phyloP scores from a whole-genome alignment of 2,329 filamentous ascomycete species.

The Xylaria arbuscula region DNA sequence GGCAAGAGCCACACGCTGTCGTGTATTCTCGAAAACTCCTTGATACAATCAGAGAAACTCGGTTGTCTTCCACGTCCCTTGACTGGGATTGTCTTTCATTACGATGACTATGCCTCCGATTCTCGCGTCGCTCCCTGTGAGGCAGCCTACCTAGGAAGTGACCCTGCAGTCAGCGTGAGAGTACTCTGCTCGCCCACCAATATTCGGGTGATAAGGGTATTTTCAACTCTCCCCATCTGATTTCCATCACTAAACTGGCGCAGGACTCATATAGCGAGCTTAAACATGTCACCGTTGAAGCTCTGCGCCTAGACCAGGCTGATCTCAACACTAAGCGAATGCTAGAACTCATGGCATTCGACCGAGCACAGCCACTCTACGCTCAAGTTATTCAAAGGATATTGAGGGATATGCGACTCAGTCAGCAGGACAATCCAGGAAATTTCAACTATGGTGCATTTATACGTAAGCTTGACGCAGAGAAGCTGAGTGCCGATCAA shows the following conservation, averaged over 20 bases:
- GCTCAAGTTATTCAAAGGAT: slow-evolving; percentile 66
- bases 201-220: slow-evolving; percentile 54
- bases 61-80: slow-evolving; percentile 60
- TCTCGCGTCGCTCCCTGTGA: slow-evolving; percentile 65
- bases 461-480: slow-evolving; percentile 50
- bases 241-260: slow-evolving; percentile 25
- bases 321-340: slow-evolving; percentile 69
- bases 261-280: slow-evolving; percentile 57
- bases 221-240: background rate
- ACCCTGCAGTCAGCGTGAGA: slow-evolving; percentile 58
- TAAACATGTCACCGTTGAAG: slow-evolving; percentile 59
- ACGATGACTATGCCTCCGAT: slow-evolving; percentile 66
- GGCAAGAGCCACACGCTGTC: slow-evolving; percentile 72
- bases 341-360: slow-evolving; percentile 69
- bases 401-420: slow-evolving; percentile 64
- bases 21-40: slow-evolving; percentile 67
- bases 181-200: slow-evolving; percentile 68
- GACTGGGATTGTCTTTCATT: slow-evolving; percentile 73
- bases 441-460: slow-evolving; percentile 65
- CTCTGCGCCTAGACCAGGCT: slow-evolving; percentile 61
- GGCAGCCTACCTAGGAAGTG: slow-evolving; percentile 65
- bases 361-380: slow-evolving; percentile 64
- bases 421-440: slow-evolving; percentile 52
- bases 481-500: slow-evolving; percentile 62
- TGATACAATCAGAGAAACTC: slow-evolving; percentile 55